A percentile compares a stretch with the other conserved stretches of the same genome.
phyloP scores from a whole-genome alignment of 139 green algal genomes.

The Bryopsis sp. region DNA sequence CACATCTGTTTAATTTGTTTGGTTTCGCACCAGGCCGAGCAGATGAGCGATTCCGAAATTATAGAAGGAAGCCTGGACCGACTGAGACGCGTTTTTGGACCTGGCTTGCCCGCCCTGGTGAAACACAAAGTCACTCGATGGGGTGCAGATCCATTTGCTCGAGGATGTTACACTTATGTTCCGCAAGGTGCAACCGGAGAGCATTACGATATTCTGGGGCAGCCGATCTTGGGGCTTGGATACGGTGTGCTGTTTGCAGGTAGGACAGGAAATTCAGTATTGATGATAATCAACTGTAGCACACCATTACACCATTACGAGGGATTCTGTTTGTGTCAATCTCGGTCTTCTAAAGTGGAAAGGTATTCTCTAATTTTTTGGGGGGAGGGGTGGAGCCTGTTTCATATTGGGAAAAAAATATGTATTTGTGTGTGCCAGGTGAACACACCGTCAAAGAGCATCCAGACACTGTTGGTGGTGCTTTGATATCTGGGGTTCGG shows the following conservation, averaged over 20 bases:
- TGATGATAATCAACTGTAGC: no score
- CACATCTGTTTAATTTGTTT: not conserved
- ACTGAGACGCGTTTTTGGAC: constrained; percentile 21
- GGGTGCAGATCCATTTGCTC: constrained; percentile 31
- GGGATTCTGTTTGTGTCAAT: no score
- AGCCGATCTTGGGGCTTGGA: constrained; percentile 23
- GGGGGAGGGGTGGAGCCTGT: no score
- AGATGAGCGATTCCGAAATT: constrained; percentile 14
- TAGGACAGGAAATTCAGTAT: no score
- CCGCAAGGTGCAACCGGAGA: not conserved
- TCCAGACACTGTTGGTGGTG: constrained; percentile 77
- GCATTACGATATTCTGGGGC: constrained; percentile 22
- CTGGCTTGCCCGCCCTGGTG: constrained; percentile 6
- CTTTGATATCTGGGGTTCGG: constrained; percentile 48
- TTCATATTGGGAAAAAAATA: no score
- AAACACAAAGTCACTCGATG: constrained; percentile 28
- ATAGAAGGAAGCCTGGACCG: constrained; percentile 15
- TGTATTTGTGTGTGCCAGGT: no score
- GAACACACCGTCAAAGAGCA: constrained; percentile 70
- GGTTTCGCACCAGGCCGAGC: constrained; percentile 14
- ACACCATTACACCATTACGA: no score
- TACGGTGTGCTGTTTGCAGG: constrained; percentile 65
- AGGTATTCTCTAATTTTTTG: no score
- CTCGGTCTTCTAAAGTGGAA: no score
- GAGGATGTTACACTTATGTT: constrained; percentile 36